Conservation (phyloP, 2,329 filamentous ascomycete species). For the Blastomyces gilchristii region DNA sequence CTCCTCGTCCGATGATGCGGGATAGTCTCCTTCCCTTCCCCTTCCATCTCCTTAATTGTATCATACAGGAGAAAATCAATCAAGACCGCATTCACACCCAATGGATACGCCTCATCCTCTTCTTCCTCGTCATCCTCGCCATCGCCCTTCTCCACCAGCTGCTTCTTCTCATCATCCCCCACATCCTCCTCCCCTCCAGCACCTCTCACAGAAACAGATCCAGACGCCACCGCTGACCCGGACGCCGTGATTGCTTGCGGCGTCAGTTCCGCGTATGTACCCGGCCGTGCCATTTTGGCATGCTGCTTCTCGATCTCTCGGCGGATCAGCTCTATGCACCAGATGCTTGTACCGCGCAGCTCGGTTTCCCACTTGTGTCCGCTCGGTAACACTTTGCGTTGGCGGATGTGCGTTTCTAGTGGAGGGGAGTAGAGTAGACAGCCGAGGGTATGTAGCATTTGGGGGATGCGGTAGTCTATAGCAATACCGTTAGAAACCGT, state of each 20-base stretch:
- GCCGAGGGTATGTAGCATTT: conserved; percentile 75
- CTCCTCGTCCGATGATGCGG: conserved; percentile 85
- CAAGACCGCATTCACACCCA: conserved; percentile 70
- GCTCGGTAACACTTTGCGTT: conserved; percentile 54
- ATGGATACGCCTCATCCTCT: conserved; percentile 15
- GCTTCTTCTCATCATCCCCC: conserved; percentile 6
- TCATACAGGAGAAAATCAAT: conserved; percentile 98
- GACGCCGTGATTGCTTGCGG: conserved; percentile 4
- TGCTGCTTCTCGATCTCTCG: conserved; percentile 67
- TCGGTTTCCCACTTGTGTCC: conserved; percentile 77
- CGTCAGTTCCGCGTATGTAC: conserved; percentile 8
- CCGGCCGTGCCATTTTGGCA: conserved; percentile 46
- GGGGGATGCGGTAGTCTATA: conserved; percentile 83
- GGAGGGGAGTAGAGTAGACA: conserved; percentile 77
- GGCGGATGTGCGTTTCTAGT: conserved; percentile 59
- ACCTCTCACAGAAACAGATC: conserved; percentile 6
- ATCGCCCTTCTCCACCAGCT: conserved; percentile 7
- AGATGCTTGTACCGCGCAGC: conserved; percentile 84
- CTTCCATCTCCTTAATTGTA: conserved; percentile 76
- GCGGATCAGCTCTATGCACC: conserved; percentile 83
- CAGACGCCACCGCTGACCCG: conserved; percentile 9
- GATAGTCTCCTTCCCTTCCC: conserved; percentile 44
- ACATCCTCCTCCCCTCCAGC: not conserved
- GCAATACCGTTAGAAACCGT: conserved; percentile 1
- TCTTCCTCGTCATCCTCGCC: conserved; percentile 10